phyloP scores from a whole-genome alignment of 257 asterid genomes.

The Solanum chaucha region DNA sequence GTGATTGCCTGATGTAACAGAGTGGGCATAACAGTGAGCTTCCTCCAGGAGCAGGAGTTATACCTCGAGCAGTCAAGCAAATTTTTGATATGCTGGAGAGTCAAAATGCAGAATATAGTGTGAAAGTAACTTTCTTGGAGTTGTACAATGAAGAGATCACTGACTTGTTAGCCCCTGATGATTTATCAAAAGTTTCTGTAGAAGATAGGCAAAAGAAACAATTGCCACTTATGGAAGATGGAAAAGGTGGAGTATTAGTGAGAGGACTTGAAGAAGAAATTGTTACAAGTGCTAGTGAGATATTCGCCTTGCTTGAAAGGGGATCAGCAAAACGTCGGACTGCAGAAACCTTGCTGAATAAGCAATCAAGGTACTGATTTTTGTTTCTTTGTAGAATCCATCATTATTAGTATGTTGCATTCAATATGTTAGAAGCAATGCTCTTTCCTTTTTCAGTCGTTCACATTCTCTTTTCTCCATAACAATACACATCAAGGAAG shows the following conservation, averaged over 20 bases:
- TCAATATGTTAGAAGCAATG: not conserved
- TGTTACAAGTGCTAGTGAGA: conserved; percentile 64
- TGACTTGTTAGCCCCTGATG: conserved; percentile 78
- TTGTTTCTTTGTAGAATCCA: not conserved
- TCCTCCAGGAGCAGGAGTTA: conserved; percentile 82
- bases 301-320: conserved; percentile 66
- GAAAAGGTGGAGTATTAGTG: conserved; percentile 87
- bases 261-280: conserved; percentile 89
- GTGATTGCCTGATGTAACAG: conserved; percentile 14
- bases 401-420: not conserved
- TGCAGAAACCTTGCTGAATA: conserved; percentile 77
- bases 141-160: conserved; percentile 86
- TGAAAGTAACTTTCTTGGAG: conserved; percentile 83
- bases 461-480: conserved; percentile 92
- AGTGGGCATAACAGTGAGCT: conserved; percentile 69
- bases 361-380: conserved; percentile 65
- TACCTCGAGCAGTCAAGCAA: conserved; percentile 76
- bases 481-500: conserved; percentile 85
- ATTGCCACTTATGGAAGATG: conserved; percentile 86
- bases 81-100: conserved; percentile 72
- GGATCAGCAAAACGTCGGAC: conserved; percentile 87
- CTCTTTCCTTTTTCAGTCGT: conserved; percentile 46
- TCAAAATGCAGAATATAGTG: conserved; percentile 80
- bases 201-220: conserved; percentile 84
- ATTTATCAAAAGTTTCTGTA: conserved; percentile 37